phyloP scores from a whole-genome alignment of 2,329 filamentous ascomycete species.

The Xylariales sp. region DNA sequence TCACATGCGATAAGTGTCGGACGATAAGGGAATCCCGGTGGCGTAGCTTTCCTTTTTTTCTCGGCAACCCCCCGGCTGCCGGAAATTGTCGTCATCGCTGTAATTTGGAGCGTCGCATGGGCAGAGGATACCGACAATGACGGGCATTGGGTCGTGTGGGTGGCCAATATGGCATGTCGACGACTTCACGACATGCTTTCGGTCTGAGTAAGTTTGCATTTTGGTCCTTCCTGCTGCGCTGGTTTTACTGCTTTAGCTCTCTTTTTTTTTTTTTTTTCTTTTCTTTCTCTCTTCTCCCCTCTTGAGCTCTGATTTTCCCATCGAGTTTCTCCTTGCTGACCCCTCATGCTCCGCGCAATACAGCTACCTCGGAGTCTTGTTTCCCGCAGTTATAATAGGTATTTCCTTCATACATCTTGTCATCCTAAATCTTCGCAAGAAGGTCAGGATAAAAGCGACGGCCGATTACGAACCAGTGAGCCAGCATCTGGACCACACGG shows the following conservation, averaged over 20 bases:
- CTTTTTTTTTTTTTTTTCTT: no score
- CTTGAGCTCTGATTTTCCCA: no score
- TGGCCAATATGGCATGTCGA: slow-evolving; percentile 60
- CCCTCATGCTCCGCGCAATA: slow-evolving; percentile 5
- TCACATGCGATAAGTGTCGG: no score
- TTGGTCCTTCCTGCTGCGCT: no score
- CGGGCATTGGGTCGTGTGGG: slow-evolving; percentile 48
- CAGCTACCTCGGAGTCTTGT: slow-evolving; percentile 75
- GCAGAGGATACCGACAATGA: no score
- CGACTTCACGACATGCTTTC: slow-evolving; percentile 61
- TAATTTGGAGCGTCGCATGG: no score
- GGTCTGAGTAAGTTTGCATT: slow-evolving; percentile 65
- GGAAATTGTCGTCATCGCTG: no score
- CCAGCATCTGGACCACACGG: slow-evolving; percentile 44
- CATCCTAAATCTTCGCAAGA: slow-evolving; percentile 51
- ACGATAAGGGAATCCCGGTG: no score
- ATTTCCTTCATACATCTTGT: slow-evolving; percentile 66
- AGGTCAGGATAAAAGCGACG: slow-evolving; percentile 46
- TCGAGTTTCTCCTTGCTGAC: slow-evolving; percentile 1
- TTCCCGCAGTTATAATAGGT: slow-evolving; percentile 69
- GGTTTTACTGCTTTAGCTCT: no score
- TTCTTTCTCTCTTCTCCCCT: no score
- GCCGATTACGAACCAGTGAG: slow-evolving; percentile 55
- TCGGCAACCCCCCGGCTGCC: no score
- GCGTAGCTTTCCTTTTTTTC: no score